phyloP scores from a whole-genome alignment of 1,139 yeast species.

The Arxiozyma telluris region DNA sequence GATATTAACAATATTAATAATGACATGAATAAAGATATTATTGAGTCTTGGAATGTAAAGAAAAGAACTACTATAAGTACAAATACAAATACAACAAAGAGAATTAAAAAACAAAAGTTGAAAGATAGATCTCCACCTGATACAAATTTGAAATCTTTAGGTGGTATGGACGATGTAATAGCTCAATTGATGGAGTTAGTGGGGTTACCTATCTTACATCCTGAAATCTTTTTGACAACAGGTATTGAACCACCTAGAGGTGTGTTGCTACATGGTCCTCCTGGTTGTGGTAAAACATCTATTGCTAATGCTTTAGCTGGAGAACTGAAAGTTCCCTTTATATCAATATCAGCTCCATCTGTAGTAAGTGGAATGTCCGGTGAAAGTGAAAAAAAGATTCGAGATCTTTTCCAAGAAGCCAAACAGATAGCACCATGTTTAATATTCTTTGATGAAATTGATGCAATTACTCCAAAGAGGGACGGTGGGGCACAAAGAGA shows the following conservation, averaged over 20 bases:
- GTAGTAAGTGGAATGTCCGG: conserved; percentile 99
- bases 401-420: conserved; percentile 93
- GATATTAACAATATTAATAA: conserved; percentile 65
- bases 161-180: conserved; percentile 81
- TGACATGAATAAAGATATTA: conserved; percentile 71
- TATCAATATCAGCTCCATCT: conserved; percentile 88
- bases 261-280: conserved; percentile 90
- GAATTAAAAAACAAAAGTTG: conserved; percentile 31
- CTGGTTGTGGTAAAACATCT: conserved; percentile 97
- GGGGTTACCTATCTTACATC: conserved; percentile 86
- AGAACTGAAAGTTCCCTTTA: conserved; percentile 85
- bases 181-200: conserved; percentile 81
- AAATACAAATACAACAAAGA: conserved; percentile 16
- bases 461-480: conserved; percentile 95
- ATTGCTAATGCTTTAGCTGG: conserved; percentile 95
- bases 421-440: conserved; percentile 83
- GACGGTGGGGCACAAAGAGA: conserved; percentile 93
- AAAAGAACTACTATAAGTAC: conserved; percentile 7
- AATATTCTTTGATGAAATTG: conserved; percentile 90
- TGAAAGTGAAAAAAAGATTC: conserved; percentile 85
- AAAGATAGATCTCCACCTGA: conserved; percentile 65
- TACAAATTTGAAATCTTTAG: conserved; percentile 59
- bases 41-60: conserved; percentile 48
- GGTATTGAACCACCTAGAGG: conserved; percentile 99
- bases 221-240: conserved; percentile 77